A percentile compares a stretch with the other conserved stretches of the same genome.
phyloP scores from a whole-genome alignment of 2,329 filamentous ascomycete species.

The Acrodontium crateriforme region DNA sequence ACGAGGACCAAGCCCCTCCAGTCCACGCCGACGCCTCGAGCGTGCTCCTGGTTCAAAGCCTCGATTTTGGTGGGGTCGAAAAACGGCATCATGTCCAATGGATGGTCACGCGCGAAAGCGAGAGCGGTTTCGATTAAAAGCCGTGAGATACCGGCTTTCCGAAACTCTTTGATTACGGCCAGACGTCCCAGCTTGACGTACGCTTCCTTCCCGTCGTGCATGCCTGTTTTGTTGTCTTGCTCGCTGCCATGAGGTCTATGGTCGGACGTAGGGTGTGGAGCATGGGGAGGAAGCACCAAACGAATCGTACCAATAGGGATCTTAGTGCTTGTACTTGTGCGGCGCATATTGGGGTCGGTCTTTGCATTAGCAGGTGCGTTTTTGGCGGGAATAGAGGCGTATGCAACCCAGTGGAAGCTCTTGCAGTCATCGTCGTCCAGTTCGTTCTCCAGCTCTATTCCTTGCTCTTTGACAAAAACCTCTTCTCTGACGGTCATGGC shows the following conservation, averaged over 20 bases:
- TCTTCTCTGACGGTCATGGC: constrained; percentile 43
- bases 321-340: constrained; percentile 25
- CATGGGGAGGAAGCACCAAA: constrained; percentile 67
- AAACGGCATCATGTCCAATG: constrained; percentile 29
- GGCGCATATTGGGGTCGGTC: constrained; percentile 19
- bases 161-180: constrained; percentile 44
- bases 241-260: constrained; percentile 14
- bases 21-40: constrained; percentile 26
- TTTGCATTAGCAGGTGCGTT: constrained; percentile 7
- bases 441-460: constrained; percentile 50
- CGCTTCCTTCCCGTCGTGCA: constrained; percentile 51
- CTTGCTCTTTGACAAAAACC: constrained; percentile 46
- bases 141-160: constrained; percentile 43
- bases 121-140: constrained; percentile 54
- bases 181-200: constrained; percentile 75
- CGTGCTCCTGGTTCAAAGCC: constrained; percentile 14
- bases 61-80: constrained; percentile 19
- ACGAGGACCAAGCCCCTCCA: constrained; percentile 67
- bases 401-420: constrained; percentile 80
- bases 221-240: constrained; percentile 26
- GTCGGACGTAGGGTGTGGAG: constrained; percentile 6
- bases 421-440: constrained; percentile 67
- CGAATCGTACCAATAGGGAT: constrained; percentile 62
- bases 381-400: constrained; percentile 43
- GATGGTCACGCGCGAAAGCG: constrained; percentile 52